These are phyloP conservation scores for Agaricus blazei DNA, from an alignment of 768 basidiomycete genomes.

Conservation along the genomic window DNA sequence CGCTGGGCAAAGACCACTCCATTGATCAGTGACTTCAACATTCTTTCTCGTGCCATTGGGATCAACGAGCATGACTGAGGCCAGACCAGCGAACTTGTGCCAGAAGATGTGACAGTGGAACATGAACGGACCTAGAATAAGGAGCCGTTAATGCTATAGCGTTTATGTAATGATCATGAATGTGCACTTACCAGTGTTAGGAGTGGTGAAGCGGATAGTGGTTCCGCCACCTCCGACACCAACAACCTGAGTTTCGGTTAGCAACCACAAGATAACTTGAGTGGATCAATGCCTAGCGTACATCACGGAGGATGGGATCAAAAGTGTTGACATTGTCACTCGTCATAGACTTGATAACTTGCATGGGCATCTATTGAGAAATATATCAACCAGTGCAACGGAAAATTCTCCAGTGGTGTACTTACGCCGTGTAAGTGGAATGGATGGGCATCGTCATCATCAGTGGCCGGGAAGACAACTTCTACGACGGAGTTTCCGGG, in stretches of 20 bases:
- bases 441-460: conserved; percentile 15
- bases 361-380: conserved; percentile 1
- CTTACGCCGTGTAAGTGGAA: conserved; percentile 15
- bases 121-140: conserved; percentile 13
- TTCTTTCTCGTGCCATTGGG: conserved; percentile 2
- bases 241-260: neutral
- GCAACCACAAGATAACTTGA: neutral
- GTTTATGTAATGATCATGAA: neutral
- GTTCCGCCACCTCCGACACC: conserved; percentile 15
- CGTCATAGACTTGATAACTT: conserved; percentile 23
- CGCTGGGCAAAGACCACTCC: conserved; percentile 14
- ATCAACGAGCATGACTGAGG: conserved; percentile 11
- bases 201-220: conserved; percentile 18
- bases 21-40: conserved; percentile 6
- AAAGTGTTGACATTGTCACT: conserved; percentile 31
- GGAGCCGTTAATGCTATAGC: neutral
- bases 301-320: conserved; percentile 58
- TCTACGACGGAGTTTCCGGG: conserved; percentile 21
- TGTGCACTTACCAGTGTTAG: conserved; percentile 11
- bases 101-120: conserved; percentile 19
- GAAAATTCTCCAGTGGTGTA: neutral
- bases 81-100: conserved; percentile 14
- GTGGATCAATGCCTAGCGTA: conserved; percentile 22
- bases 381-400: neutral
- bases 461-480: conserved; percentile 20